These are phyloP conservation scores for Angomonas ambiguus DNA, from an alignment of 208 protist genomes.

Conservation along the genomic window DNA sequence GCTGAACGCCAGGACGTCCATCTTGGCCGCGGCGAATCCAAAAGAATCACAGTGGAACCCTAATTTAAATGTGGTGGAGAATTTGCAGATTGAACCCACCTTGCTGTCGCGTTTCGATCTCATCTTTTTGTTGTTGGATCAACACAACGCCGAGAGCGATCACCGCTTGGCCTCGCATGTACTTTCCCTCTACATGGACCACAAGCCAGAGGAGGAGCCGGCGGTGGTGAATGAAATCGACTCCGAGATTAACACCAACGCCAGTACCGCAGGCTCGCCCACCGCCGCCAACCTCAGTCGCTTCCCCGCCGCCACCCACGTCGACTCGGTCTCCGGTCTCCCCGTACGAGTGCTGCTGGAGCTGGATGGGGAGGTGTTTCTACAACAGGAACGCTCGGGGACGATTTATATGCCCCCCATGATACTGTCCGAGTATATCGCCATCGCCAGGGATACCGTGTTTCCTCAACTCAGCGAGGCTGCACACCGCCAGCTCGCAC, in stretches of 20 bases:
- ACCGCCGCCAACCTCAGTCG: slow-evolving; percentile 6
- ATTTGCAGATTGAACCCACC: slow-evolving; percentile 98
- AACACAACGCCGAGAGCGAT: slow-evolving; percentile 92
- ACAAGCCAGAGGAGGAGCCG: slow-evolving; percentile 5
- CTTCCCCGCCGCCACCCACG: neutral
- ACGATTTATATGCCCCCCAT: slow-evolving; percentile 69
- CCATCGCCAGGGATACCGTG: slow-evolving; percentile 84
- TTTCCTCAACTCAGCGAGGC: slow-evolving; percentile 85
- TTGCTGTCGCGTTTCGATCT: slow-evolving; percentile 98
- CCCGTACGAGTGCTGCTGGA: slow-evolving; percentile 47
- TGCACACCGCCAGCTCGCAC: slow-evolving; percentile 86
- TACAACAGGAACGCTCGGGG: slow-evolving; percentile 47
- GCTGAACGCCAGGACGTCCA: slow-evolving; percentile 97
- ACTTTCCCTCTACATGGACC: slow-evolving; percentile 94
- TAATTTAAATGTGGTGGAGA: slow-evolving; percentile 96
- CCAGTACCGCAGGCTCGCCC: slow-evolving; percentile 8
- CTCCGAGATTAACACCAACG: slow-evolving; percentile 5
- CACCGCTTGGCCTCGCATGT: slow-evolving; percentile 95
- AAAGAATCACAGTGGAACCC: slow-evolving; percentile 97
- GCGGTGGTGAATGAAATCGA: neutral
- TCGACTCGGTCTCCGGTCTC: slow-evolving; percentile 33
- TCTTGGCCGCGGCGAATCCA: slow-evolving; percentile 99
- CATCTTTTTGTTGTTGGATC: slow-evolving; percentile 97
- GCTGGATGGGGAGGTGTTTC: slow-evolving; percentile 63
- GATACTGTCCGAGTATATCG: slow-evolving; percentile 91